Conservation (phyloP, 768 basidiomycete genomes). For the Russula griseocarnosa region DNA sequence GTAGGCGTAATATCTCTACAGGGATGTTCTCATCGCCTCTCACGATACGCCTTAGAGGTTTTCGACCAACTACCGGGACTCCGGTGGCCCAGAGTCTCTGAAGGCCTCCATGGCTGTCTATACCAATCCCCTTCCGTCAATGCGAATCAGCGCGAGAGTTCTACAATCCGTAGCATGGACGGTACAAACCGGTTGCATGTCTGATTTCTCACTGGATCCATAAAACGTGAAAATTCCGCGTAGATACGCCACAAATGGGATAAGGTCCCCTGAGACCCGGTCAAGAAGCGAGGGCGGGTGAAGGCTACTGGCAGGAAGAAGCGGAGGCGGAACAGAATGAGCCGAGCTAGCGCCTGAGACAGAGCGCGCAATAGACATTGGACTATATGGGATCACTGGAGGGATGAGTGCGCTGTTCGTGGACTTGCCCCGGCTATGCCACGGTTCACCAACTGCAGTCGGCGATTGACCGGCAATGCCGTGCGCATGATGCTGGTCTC, state of each 20-base stretch:
- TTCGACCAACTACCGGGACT: conserved; percentile 25
- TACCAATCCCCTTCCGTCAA: not conserved
- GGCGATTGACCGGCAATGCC: not conserved
- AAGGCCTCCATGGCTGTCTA: conserved; percentile 10
- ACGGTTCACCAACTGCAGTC: not conserved
- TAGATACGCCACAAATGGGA: conserved; percentile 2
- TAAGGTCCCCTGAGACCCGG: conserved; percentile 9
- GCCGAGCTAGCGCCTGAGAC: not conserved
- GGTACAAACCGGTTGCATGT: not conserved
- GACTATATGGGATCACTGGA: not conserved
- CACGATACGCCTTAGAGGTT: conserved; percentile 36
- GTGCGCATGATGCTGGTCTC: not conserved
- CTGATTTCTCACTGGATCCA: not conserved
- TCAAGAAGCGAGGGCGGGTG: not conserved
- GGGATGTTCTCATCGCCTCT: conserved; percentile 54
- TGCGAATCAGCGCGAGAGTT: conserved; percentile 2
- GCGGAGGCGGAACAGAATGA: not conserved
- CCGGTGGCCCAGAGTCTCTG: conserved; percentile 13
- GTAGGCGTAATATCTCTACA: conserved; percentile 49
- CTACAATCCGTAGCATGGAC: not conserved
- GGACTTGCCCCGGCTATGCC: not conserved
- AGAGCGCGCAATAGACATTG: not conserved
- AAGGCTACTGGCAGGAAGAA: not conserved
- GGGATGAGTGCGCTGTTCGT: not conserved
- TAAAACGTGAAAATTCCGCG: not conserved